phyloP scores from a whole-genome alignment of 2,329 filamentous ascomycete genomes.

The Fusarium newnesense region DNA sequence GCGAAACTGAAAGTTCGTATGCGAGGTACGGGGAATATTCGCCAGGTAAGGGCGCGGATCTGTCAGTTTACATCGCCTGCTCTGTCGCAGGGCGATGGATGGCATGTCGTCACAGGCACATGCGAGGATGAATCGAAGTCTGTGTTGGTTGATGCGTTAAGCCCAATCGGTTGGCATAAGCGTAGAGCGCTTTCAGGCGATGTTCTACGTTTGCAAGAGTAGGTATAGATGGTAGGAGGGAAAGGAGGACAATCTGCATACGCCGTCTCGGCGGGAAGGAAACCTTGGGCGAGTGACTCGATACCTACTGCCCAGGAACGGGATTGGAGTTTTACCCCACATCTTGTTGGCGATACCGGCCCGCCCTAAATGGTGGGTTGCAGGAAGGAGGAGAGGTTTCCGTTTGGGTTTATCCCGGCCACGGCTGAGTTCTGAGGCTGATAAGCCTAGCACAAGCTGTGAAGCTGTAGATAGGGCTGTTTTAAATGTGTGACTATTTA shows the following conservation, averaged over 20 bases:
- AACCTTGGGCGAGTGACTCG: slow-evolving; percentile 36
- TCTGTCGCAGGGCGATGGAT: slow-evolving; percentile 58
- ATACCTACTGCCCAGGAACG: slow-evolving; percentile 15
- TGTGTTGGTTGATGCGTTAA: not conserved
- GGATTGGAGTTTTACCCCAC: slow-evolving; percentile 41
- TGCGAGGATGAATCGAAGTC: slow-evolving; percentile 39
- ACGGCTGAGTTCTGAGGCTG: not conserved
- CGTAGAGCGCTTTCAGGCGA: not conserved
- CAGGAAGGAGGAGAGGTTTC: slow-evolving; percentile 9
- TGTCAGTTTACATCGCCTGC: slow-evolving; percentile 53
- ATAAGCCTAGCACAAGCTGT: slow-evolving; percentile 1
- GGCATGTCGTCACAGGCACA: slow-evolving; percentile 56
- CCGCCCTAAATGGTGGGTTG: slow-evolving; percentile 35
- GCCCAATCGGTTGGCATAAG: slow-evolving; percentile 10
- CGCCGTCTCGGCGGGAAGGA: slow-evolving; percentile 37
- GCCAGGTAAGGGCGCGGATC: slow-evolving; percentile 27
- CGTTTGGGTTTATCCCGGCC: slow-evolving; percentile 5
- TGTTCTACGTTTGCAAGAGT: not conserved
- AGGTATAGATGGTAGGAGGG: not conserved
- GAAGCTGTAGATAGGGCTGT: slow-evolving; percentile 16
- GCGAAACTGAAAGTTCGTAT: slow-evolving; percentile 31
- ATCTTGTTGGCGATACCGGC: slow-evolving; percentile 43
- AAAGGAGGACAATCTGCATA: slow-evolving; percentile 17
- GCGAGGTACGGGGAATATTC: slow-evolving; percentile 9
- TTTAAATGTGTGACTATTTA: not conserved